A percentile compares a stretch with the other conserved stretches of the same genome.
phyloP scores from a whole-genome alignment of 495 filamentous ascomycete genomes.

The Tuber magnatum region DNA sequence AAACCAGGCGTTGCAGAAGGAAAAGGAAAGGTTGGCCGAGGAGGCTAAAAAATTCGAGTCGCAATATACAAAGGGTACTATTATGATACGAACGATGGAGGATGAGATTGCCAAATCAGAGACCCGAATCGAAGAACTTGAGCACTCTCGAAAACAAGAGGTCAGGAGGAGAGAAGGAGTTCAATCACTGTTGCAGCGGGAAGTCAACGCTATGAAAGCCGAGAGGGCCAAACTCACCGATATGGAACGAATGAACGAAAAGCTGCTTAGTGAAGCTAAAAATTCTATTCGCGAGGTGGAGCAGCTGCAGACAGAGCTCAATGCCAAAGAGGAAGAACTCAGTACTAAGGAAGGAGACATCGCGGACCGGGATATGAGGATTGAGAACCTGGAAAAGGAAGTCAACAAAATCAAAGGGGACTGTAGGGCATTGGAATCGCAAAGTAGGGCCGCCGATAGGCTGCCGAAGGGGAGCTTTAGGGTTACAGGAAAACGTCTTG shows the following conservation, averaged over 20 bases:
- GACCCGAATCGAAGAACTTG: not conserved
- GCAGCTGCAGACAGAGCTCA: not conserved
- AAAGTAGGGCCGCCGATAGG: not conserved
- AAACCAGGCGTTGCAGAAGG: not conserved
- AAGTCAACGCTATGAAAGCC: not conserved
- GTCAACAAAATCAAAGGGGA: not conserved
- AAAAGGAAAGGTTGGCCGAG: not conserved
- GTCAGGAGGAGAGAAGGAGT: conserved; percentile 1
- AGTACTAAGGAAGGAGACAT: not conserved
- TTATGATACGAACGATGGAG: conserved; percentile 1
- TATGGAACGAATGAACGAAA: not conserved
- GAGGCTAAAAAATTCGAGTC: conserved; percentile 1
- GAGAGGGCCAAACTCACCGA: not conserved
- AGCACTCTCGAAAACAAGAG: not conserved
- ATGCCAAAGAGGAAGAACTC: not conserved
- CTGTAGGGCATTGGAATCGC: not conserved
- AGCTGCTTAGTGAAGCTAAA: not conserved
- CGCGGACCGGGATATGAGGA: not conserved
- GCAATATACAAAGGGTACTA: not conserved
- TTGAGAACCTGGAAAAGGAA: not conserved
- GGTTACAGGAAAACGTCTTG: not conserved
- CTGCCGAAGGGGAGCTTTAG: not conserved
- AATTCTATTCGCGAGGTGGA: not conserved
- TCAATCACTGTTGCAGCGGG: not conserved
- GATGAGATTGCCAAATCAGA: not conserved